These are phyloP conservation scores for Limonomyces culmigenus DNA, from an alignment of 1,284 basidiomycete genomes.

Conservation along the genomic window DNA sequence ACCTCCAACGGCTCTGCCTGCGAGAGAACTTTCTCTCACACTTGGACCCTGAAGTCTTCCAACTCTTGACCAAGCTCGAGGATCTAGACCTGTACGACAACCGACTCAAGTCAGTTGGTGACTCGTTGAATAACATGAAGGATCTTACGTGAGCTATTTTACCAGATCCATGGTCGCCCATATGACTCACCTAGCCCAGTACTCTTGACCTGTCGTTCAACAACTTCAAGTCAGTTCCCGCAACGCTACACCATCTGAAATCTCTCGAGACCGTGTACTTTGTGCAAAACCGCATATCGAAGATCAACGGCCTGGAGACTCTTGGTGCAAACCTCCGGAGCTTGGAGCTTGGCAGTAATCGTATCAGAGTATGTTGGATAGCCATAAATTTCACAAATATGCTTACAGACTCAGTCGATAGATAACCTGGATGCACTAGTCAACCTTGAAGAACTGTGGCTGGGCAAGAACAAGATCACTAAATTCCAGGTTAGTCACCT, in stretches of 20 bases:
- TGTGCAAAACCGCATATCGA: conserved; percentile 89
- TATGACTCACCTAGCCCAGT: conserved; percentile 29
- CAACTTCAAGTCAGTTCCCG: conserved; percentile 60
- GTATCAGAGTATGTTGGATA: conserved; percentile 46
- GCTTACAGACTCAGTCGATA: conserved; percentile 42
- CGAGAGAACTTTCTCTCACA: conserved; percentile 76
- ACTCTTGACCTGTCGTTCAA: conserved; percentile 93
- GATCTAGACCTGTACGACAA: conserved; percentile 97
- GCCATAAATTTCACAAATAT: conserved; percentile 2
- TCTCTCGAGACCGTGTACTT: conserved; percentile 76
- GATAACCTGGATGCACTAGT: conserved; percentile 75
- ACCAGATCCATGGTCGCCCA: neutral
- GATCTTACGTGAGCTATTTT: conserved; percentile 46
- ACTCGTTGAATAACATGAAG: conserved; percentile 43
- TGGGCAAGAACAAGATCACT: conserved; percentile 95
- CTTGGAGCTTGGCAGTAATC: conserved; percentile 88
- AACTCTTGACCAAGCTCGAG: conserved; percentile 52
- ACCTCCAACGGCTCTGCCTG: conserved; percentile 68
- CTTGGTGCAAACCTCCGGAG: conserved; percentile 55
- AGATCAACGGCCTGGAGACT: conserved; percentile 48
- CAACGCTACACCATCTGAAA: conserved; percentile 36
- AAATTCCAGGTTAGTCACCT: conserved; percentile 53
- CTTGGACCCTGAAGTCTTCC: conserved; percentile 54
- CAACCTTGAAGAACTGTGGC: conserved; percentile 85
- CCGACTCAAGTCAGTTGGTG: conserved; percentile 60